These are phyloP conservation scores for Gentiana macrophylla DNA, from an alignment of 257 asterid species.

Conservation along the genomic window DNA sequence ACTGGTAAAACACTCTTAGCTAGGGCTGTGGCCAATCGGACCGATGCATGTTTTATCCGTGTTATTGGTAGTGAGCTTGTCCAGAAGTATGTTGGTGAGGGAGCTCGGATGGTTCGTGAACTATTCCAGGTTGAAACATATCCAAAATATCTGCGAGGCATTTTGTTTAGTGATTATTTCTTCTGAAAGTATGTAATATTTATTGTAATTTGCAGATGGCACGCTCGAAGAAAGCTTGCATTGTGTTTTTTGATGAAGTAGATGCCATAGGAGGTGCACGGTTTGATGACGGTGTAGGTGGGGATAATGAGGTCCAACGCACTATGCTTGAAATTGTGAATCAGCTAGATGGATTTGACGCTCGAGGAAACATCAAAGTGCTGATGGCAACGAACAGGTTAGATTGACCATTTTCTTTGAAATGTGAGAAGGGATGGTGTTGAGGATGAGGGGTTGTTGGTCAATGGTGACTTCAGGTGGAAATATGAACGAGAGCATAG, in stretches of 20 bases:
- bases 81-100: slow-evolving; percentile 95
- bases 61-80: slow-evolving; percentile 97
- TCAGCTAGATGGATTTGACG: slow-evolving; percentile 98
- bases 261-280: slow-evolving; percentile 98
- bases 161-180: background rate
- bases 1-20: slow-evolving; percentile 93
- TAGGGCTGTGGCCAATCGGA: slow-evolving; percentile 92
- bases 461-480: no score
- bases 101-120: slow-evolving; percentile 98
- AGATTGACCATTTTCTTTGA: background rate
- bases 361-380: slow-evolving; percentile 93
- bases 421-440: no score
- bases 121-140: slow-evolving; percentile 59
- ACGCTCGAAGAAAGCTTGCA: slow-evolving; percentile 94
- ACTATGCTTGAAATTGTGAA: slow-evolving; percentile 97
- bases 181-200: no score
- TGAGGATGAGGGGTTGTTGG: no score
- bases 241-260: slow-evolving; percentile 84
- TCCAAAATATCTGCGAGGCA: background rate
- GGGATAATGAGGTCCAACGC: slow-evolving; percentile 94
- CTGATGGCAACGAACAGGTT: slow-evolving; percentile 96
- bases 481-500: no score
- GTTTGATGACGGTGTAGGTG: slow-evolving; percentile 95
- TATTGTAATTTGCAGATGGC: slow-evolving; percentile 56
- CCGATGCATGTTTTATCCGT: slow-evolving; percentile 92